Evolutionary conservation across 306 rosid species (phyloP), one percentile per base, ranked within the genome.

Genomic region (Pterocarpus santalinus): DNA sequence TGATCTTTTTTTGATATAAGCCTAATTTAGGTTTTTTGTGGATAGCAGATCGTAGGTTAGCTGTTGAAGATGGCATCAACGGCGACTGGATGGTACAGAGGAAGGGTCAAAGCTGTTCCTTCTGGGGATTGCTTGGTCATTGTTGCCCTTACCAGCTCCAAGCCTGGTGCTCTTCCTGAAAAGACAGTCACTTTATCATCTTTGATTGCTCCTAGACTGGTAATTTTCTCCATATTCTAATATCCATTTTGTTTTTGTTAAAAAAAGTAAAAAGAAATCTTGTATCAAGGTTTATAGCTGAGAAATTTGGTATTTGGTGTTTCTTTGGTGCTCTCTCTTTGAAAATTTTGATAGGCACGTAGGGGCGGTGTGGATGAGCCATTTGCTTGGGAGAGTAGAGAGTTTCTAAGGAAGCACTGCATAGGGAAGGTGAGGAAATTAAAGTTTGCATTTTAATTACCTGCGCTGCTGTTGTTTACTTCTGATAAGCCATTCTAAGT

Each of bases 311-410:
- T 36, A 49, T 49, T 3, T 22, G 65, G 17, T 22, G 4, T 0
- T 22, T 30, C 5, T 44, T 44, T 57, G 79, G 39, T 58, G 4
- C 17, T 72, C 52, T n/a, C 22, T 13, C 4, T 75, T 57, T 2
- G 35, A 6, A 22, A 34, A 17, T 34, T 39, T 79, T 71, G 30
- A 10, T 82, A 92, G 98, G 98, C 97, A 7, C 88, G 97, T 15
- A 87, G 96, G 85, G 92, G 89, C 41, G 91, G 94, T 33, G 63
- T 79, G 6, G 98, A 94, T 65, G 97, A 94, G 86, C 91, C 98
- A 58, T 94, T 89, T 75, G 98, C 98, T 34, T 94, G 98, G 98
- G 91, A 91, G 3, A 92, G 98, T 87, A 91, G 93, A 64, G 98
- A 94, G 81, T 92, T 74, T 81, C 84, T 94, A 34, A 85, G 98